Percentiles rank a stretch among this genome's conserved stretches.
Evolutionary conservation across 176 grass and related monocot species (phyloP).

Genomic region (Sorghum bicolor): Sorghum_bicolor_NCBIv3 NC_012872.2:13608001-13608500

Average conservation of each 20-base stretch:
- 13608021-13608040: background rate
- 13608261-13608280: constrained; percentile 41
- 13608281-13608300: background rate
- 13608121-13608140: background rate
- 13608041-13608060: background rate
- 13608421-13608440: background rate
- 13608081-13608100: background rate
- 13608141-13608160: background rate
- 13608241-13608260: constrained; percentile 29
- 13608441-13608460: background rate
- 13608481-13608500: background rate
- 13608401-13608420: background rate
- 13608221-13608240: background rate
- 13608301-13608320: background rate
- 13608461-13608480: background rate
- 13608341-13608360: background rate
- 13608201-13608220: constrained; percentile 23
- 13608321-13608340: background rate
- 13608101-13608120: background rate
- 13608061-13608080: background rate
- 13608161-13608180: constrained; percentile 29
- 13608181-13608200: background rate
- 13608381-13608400: constrained; percentile 17
- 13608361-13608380: background rate
- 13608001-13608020: no score